Base-by-base conservation (phyloP, 2,329 filamentous ascomycete species). In the Paraphaeosphaeria minitans region DNA sequence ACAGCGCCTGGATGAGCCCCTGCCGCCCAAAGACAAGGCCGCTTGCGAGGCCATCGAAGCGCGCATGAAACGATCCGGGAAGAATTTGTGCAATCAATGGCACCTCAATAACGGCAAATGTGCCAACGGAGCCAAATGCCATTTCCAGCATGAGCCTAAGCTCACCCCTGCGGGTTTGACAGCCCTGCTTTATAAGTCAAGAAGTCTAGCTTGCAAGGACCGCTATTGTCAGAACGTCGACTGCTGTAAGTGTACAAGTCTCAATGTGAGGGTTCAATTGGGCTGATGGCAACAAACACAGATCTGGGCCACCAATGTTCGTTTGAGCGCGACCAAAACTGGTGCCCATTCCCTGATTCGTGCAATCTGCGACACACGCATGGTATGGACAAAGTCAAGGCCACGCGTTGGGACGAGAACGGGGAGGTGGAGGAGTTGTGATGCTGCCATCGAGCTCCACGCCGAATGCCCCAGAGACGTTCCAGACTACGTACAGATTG, bases 141-240 rank as follows among this genome's bases (percentile, higher is more conserved):
- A 72, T 37, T 81, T 80, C 59, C 66, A 74, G 52, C 80, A 82
- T 59, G 77, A 77, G 39, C 75, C 77, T 37, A 75, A 71, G 22
- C 66, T 82, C 21, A 69, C 64, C 0, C 61, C 68, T 2, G 74
- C 67, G 4, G 79, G 81, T 57, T 59, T 73, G 45, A 71, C 75
- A 19, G 78, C 79, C 5, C 64, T 82, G 35, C 75, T 73, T 46
- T 77, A 79, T 56, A 79, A 79, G 57, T 76, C 79, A 2, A 69
- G 79, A n/a, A 75, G 69, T 10, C 65, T 77, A 10, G 66, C 68
- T 6, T 82, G 80, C 59, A 71, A 74, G 29, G 66, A 75, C 16
- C 63, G 68, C n/a, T 65, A 66, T 16, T 81, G 80, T 56, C 67
- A 77, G 31, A 76, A 80, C 42, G 63, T 78, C 41, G 71, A 78